phyloP scores from a whole-genome alignment of 2,329 filamentous ascomycete genomes.

The Amylocarpus encephaloides region DNA sequence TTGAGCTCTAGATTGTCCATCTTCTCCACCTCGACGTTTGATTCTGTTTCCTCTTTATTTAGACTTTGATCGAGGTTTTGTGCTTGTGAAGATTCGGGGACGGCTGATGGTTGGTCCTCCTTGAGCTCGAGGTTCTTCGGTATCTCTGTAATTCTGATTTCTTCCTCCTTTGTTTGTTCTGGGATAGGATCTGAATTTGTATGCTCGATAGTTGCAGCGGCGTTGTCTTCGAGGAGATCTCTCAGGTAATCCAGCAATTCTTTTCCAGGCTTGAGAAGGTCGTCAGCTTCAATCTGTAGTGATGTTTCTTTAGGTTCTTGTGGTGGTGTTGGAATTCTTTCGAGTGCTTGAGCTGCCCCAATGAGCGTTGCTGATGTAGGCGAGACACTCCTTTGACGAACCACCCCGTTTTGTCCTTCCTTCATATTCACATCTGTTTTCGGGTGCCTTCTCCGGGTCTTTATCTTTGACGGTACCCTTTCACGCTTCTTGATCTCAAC shows the following conservation, averaged over 20 bases:
- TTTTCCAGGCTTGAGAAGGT: neutral
- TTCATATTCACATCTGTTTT: slow-evolving; percentile 13
- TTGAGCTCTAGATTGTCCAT: neutral
- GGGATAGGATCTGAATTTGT: neutral
- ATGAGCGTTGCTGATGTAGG: slow-evolving; percentile 13
- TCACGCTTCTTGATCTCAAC: slow-evolving; percentile 21
- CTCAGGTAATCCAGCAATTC: too few species aligned
- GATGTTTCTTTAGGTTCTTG: neutral
- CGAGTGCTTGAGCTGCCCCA: slow-evolving; percentile 13
- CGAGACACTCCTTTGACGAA: slow-evolving; percentile 8
- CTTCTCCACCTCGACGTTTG: too few species aligned
- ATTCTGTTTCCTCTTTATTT: too few species aligned
- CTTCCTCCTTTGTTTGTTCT: neutral
- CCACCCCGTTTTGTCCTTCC: neutral
- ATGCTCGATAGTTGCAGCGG: neutral
- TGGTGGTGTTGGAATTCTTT: slow-evolving; percentile 1
- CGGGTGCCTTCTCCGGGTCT: slow-evolving; percentile 24
- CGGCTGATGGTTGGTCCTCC: too few species aligned
- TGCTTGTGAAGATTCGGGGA: too few species aligned
- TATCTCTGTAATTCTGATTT: neutral
- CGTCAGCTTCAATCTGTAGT: neutral
- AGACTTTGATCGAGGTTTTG: too few species aligned
- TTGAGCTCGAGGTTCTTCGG: neutral
- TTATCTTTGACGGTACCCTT: slow-evolving; percentile 28
- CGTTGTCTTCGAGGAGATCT: too few species aligned